Evolutionary conservation across 495 filamentous ascomycete genomes (phyloP).

Genomic region (Thermochaetoides thermophila): DNA sequence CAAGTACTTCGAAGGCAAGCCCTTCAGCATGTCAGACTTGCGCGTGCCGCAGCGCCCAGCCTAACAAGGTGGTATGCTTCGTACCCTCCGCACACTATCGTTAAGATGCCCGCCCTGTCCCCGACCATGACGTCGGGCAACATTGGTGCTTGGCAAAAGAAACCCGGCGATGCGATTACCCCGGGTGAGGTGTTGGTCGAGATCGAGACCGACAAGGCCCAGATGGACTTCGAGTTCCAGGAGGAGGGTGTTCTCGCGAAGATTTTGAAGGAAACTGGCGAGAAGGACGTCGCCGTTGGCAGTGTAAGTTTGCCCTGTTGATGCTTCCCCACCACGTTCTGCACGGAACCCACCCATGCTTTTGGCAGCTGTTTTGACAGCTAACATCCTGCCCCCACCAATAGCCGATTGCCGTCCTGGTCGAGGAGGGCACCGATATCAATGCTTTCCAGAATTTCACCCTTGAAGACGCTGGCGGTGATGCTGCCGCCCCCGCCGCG

Average conservation of each 20-base stretch:
- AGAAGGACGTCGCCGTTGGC: slow-evolving; percentile 90
- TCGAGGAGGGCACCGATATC: slow-evolving; percentile 80
- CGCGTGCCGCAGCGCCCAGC: slow-evolving; percentile 28
- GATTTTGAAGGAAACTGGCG: slow-evolving; percentile 81
- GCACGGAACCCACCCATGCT: slow-evolving; percentile 4
- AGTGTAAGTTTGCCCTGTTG: slow-evolving; percentile 56
- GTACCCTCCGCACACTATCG: slow-evolving; percentile 83
- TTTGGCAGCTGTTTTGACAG: not conserved
- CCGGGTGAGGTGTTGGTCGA: slow-evolving; percentile 98
- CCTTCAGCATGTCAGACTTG: slow-evolving; percentile 30
- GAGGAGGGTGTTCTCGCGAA: slow-evolving; percentile 95
- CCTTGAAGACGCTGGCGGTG: slow-evolving; percentile 79
- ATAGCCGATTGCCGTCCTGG: slow-evolving; percentile 89
- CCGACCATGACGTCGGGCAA: slow-evolving; percentile 96
- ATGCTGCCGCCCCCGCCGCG: slow-evolving; percentile 43
- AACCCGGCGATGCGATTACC: slow-evolving; percentile 70
- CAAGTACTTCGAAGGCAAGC: slow-evolving; percentile 39
- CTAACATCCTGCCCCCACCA: slow-evolving; percentile 7
- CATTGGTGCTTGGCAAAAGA: slow-evolving; percentile 97
- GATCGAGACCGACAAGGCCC: slow-evolving; percentile 99
- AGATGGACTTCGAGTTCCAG: slow-evolving; percentile 99
- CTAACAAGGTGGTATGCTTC: slow-evolving; percentile 45
- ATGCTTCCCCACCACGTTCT: slow-evolving; percentile 9
- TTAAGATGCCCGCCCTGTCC: slow-evolving; percentile 96
- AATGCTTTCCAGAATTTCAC: slow-evolving; percentile 79